These are phyloP conservation scores for Solanum appendiculatum DNA, from an alignment of 257 asterid species.

Conservation along the genomic window DNA sequence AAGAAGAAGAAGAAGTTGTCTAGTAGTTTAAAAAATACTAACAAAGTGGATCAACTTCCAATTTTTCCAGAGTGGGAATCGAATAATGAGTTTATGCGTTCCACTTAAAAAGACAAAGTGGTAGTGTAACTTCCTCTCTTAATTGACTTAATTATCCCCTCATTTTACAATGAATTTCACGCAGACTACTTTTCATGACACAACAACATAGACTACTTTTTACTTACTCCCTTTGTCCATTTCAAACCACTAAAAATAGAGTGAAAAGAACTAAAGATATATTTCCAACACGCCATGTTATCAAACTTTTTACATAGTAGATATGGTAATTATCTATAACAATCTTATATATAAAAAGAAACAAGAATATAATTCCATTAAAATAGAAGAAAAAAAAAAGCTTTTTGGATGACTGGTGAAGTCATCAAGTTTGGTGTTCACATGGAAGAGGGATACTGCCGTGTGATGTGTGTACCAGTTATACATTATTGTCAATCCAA, in stretches of 20 bases:
- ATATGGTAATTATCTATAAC: neutral
- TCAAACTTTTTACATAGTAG: neutral
- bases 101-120: constrained; percentile 12
- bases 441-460: neutral
- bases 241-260: neutral
- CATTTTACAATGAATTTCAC: neutral
- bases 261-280: neutral
- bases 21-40: neutral
- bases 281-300: neutral
- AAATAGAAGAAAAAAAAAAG: neutral
- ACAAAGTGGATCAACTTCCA: neutral
- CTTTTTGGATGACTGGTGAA: neutral
- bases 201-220: neutral
- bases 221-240: constrained; percentile 6
- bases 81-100: neutral
- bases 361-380: neutral
- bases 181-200: neutral
- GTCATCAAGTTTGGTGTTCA: neutral
- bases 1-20: too few species aligned
- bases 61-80: neutral
- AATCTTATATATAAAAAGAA: neutral
- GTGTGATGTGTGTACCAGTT: neutral
- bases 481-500: neutral
- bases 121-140: neutral
- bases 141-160: constrained; percentile 5